Base-by-base conservation (phyloP, 345 rosid species). In the Conringia planisiliqua region DNA sequence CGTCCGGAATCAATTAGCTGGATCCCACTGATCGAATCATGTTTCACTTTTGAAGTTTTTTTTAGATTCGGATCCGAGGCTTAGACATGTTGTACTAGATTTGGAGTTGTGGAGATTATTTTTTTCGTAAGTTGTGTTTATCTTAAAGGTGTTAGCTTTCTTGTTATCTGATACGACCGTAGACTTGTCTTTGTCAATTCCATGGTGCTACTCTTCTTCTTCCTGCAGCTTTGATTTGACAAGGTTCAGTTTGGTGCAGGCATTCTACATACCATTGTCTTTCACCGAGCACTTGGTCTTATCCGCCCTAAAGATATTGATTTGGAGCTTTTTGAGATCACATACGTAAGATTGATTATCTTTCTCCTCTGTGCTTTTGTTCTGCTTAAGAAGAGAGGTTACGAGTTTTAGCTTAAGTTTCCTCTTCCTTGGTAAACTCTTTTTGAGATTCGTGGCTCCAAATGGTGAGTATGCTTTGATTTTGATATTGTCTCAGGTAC, bases 221-320 rank as follows among this genome's bases (percentile, higher is more conserved):
- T 38, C 38, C 6, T 30, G 40, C 7, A 16, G 40, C 50, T 35
- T 80, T 40, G 33, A 32, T 35, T 18, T 67, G 29, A 56, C 4
- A 38, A 70, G 38, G 57, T 71, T 51, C 6, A 48, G 14, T 42
- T 78, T 63, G 36, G 22, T 79, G 82, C 85, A 95, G 99, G 97
- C 76, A 82, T 95, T 66, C 71, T 95, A 68, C 99, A 92, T 65
- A 90, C 99, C 0, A 83, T 95, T 66, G 88, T 95, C 32, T 92
- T 95, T 80, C 96, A 95, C 70, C 81, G 99, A 54, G 99, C 99
- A 8, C 83, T 92, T 60, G 99, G 98, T 73, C 92, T 92, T 22
- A 83, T 95, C 66, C 86, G 97, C 66, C 99, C 99, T 24, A 95
- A 89, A 77, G 99, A 92, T 60, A 79, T 92, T 54, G 99, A 95